Conservation (phyloP, 495 filamentous ascomycete species). For the Penicillium egyptiacum region DNA sequence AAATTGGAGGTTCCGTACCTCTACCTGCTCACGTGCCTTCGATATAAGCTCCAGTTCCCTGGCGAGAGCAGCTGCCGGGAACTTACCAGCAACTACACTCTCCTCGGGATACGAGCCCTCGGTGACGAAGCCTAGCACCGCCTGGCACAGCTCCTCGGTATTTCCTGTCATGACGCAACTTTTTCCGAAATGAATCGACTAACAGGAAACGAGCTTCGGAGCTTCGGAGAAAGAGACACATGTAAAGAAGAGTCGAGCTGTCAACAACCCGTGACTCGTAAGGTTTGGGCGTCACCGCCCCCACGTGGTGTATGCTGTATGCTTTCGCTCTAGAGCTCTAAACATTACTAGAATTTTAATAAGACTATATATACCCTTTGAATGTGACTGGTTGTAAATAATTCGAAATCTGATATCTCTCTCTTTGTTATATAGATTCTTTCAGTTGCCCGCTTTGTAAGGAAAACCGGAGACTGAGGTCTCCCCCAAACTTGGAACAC, state of each 20-base stretch:
- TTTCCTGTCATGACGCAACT: slow-evolving; percentile 17
- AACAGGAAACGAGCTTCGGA: neutral
- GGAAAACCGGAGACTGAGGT: slow-evolving; percentile 20
- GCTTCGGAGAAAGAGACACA: neutral
- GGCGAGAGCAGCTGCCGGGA: slow-evolving; percentile 59
- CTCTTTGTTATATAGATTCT: slow-evolving; percentile 2
- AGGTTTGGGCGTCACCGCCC: slow-evolving; percentile 31
- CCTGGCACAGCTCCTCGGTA: slow-evolving; percentile 55
- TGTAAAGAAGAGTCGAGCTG: slow-evolving; percentile 16
- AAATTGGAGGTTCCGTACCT: slow-evolving; percentile 50
- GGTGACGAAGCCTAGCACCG: slow-evolving; percentile 70
- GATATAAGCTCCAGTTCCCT: slow-evolving; percentile 63
- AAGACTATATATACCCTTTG: neutral
- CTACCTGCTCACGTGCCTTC: slow-evolving; percentile 63
- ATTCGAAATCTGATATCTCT: neutral
- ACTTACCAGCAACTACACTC: slow-evolving; percentile 59
- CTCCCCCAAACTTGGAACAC: slow-evolving; percentile 22
- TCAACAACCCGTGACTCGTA: slow-evolving; percentile 32
- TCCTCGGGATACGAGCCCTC: slow-evolving; percentile 75
- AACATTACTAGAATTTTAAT: neutral
- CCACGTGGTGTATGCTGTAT: slow-evolving; percentile 15
- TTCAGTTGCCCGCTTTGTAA: slow-evolving; percentile 26
- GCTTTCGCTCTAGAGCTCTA: neutral
- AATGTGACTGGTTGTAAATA: slow-evolving; percentile 1
- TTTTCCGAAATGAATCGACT: slow-evolving; percentile 11